These are phyloP conservation scores for Eutrema japonicum DNA, from an alignment of 345 rosid genomes.

Conservation along the genomic window DNA sequence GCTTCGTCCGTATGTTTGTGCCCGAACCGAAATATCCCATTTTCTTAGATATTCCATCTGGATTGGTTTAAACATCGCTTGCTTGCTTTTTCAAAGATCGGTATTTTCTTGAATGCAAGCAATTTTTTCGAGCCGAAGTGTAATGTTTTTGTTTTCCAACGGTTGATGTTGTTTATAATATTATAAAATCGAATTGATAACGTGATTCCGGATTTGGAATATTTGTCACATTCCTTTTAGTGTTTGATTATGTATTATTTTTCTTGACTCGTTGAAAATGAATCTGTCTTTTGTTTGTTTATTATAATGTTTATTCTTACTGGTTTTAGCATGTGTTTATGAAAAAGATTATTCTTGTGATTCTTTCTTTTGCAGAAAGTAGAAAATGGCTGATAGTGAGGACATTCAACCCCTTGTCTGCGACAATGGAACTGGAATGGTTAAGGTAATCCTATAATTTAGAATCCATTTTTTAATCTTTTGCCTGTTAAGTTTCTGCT, in stretches of 20 bases:
- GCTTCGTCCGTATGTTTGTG: background rate
- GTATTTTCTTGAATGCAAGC: background rate
- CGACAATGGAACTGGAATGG: conserved; percentile 92
- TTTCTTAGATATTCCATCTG: background rate
- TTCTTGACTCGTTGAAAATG: background rate
- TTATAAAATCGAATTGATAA: conserved; percentile 13
- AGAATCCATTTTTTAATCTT: background rate
- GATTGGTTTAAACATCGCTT: background rate
- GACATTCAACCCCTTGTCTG: conserved; percentile 51
- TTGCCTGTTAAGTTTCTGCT: background rate
- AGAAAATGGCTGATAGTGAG: conserved; percentile 42
- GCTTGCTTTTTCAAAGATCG: conserved; percentile 1
- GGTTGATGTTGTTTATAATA: conserved; percentile 3
- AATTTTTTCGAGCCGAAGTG: background rate
- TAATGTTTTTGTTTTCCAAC: background rate
- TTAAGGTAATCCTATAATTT: conserved; percentile 53
- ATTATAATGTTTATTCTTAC: conserved; percentile 2
- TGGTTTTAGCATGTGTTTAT: background rate
- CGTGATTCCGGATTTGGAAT: conserved; percentile 32
- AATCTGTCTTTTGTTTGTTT: background rate
- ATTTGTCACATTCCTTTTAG: conserved; percentile 18
- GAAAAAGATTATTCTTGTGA: background rate
- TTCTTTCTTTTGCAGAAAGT: conserved; percentile 20
- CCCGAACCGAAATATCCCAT: background rate
- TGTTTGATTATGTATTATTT: background rate